Base-by-base conservation (phyloP, 2,329 filamentous ascomycete genomes). In the Tolypocladium sp. region DNA sequence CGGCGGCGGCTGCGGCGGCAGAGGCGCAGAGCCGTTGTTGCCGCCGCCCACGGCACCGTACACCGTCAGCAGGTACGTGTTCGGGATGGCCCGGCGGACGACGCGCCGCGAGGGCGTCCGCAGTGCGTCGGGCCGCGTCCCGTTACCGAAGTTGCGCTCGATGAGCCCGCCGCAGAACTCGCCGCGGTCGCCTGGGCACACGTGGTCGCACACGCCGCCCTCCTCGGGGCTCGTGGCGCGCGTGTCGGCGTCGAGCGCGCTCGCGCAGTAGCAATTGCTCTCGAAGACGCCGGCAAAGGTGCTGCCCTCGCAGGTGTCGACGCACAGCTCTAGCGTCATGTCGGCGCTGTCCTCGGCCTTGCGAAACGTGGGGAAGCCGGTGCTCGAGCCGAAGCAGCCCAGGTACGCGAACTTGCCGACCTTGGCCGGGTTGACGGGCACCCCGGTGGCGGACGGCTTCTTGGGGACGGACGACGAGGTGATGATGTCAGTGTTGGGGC, bases 261-360 rank as follows among this genome's bases (percentile, higher is more conserved):
- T 68, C 40, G 77, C 77, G 59, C 79, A 82, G 68, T 77, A 79
- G 64, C 79, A 82, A 27, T 68, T 68, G 13, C 69, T 74, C 35
- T 71, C 67, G 30, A 70, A 74, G 46, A 78, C 62, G 56, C 75
- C 78, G 2, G 74, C 72, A 58, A 76, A 79, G 22, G 68, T 71
- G 42, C 60, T 64, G 2, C 68, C 69, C 1, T 59, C 57, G 61
- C 77, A 81, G 42, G 66, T 63, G n/a, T 64, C 59, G 13, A 77
- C 67, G 57, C 78, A 81, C 22, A 61, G 63, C 57, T 73, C 66
- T 22, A 73, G 68, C 15, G 75, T 74, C 78, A 80, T 79, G 15
- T 68, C 65, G 0, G 62, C 53, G 12, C 62, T 67, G 4, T 74
- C 70, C 0, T 62, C 61, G 0, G 64, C 63, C 30, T 68, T 57